phyloP scores from a whole-genome alignment of 2,329 filamentous ascomycete species.

The Penicillium expansum region DNA sequence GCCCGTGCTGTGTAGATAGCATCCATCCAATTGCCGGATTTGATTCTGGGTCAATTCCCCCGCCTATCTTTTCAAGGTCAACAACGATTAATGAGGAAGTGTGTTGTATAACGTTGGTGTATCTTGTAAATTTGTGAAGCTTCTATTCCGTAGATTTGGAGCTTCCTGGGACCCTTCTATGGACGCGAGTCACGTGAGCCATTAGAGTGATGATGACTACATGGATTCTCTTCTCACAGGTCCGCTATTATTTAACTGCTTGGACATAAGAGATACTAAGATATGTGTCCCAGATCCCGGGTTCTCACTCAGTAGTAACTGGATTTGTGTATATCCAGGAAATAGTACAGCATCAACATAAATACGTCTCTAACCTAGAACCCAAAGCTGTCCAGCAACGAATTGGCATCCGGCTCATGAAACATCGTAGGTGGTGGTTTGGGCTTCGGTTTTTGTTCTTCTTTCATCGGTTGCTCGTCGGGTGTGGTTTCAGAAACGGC shows the following conservation, averaged over 20 bases:
- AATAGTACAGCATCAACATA: conserved; percentile 7
- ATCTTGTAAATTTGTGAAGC: not conserved
- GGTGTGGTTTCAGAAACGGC: conserved; percentile 25
- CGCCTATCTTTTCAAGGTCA: not conserved
- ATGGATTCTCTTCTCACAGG: not conserved
- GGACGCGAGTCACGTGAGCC: not conserved
- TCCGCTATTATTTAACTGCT: not conserved
- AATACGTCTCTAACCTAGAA: conserved; percentile 56
- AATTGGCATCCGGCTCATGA: conserved; percentile 86
- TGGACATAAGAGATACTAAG: not conserved
- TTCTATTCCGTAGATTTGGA: too few relatives aligned
- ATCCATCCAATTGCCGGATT: not conserved
- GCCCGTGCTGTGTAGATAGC: not conserved
- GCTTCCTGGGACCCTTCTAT: too few relatives aligned
- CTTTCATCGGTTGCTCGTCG: conserved; percentile 24
- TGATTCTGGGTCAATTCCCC: not conserved
- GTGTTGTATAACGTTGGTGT: not conserved
- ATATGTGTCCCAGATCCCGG: not conserved
- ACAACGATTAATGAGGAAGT: not conserved
- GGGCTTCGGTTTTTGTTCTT: conserved; percentile 41
- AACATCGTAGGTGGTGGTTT: conserved; percentile 73
- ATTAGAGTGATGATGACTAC: not conserved
- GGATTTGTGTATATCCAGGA: not conserved
- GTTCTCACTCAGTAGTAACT: not conserved
- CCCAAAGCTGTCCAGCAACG: conserved; percentile 87